Conservation (phyloP, 805 yeast species). For the Priceomyces carsonii region DNA sequence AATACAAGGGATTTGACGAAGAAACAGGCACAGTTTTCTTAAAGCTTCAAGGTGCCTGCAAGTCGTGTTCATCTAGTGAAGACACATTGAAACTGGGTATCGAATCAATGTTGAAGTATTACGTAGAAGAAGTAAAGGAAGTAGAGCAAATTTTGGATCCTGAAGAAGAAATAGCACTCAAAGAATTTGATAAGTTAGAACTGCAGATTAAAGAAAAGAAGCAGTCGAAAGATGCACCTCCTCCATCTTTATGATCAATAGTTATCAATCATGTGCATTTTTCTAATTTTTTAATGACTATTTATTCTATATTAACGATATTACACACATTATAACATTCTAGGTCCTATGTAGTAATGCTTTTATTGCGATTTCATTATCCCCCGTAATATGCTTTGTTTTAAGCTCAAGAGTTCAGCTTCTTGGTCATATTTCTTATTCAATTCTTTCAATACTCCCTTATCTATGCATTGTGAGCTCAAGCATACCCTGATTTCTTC, state of each 20-base stretch:
- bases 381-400: constrained; percentile 15
- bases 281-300: no score
- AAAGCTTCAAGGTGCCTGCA: constrained; percentile 93
- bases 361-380: constrained; percentile 2
- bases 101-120: constrained; percentile 95
- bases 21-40: constrained; percentile 85
- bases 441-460: constrained; percentile 37
- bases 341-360: no score
- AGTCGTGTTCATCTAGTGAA: constrained; percentile 86
- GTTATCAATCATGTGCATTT: constrained; percentile 2
- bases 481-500: constrained; percentile 38
- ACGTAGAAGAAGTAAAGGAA: constrained; percentile 90
- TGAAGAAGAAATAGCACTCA: constrained; percentile 72
- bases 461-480: constrained; percentile 35
- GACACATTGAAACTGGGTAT: constrained; percentile 94
- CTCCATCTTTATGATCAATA: constrained; percentile 17
- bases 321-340: constrained; percentile 1
- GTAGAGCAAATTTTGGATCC: constrained; percentile 85
- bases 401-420: constrained; percentile 11
- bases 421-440: constrained; percentile 24
- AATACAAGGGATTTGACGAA: constrained; percentile 81
- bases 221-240: constrained; percentile 16
- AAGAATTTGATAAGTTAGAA: constrained; percentile 85
- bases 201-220: constrained; percentile 31
- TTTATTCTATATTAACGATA: not conserved